Conservation (phyloP, 2,329 filamentous ascomycete species). For the Orbilia quercus region DNA sequence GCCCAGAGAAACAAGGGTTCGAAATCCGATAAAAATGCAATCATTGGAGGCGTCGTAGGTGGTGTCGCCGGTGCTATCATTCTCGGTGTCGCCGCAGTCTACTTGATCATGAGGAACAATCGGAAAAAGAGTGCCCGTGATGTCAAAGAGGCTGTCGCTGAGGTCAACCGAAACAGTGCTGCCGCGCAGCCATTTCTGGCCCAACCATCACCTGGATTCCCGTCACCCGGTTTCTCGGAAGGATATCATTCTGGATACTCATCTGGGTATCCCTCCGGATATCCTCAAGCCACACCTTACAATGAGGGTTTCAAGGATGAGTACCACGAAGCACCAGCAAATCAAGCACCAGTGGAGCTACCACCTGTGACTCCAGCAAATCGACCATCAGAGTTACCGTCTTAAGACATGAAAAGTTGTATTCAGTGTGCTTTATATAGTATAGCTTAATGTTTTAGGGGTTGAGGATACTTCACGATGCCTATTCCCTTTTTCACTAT, state of each 20-base stretch:
- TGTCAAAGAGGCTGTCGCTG: slow-evolving; percentile 47
- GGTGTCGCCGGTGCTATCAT: slow-evolving; percentile 46
- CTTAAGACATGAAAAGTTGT: background rate
- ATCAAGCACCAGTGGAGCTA: slow-evolving; percentile 32
- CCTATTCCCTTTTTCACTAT: no score
- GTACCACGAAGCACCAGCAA: slow-evolving; percentile 29
- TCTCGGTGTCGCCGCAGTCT: slow-evolving; percentile 31
- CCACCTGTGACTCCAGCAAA: background rate
- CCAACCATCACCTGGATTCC: slow-evolving; percentile 47
- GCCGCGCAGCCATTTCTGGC: slow-evolving; percentile 37
- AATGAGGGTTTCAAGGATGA: slow-evolving; percentile 34
- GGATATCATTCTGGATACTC: slow-evolving; percentile 29
- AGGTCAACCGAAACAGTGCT: slow-evolving; percentile 41
- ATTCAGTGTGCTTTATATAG: background rate
- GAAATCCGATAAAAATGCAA: slow-evolving; percentile 36
- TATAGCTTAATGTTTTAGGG: no score
- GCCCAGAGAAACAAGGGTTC: slow-evolving; percentile 28
- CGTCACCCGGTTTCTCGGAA: slow-evolving; percentile 27
- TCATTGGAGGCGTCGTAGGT: slow-evolving; percentile 53
- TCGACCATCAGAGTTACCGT: slow-evolving; percentile 25
- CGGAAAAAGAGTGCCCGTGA: slow-evolving; percentile 46
- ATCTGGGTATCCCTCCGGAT: background rate
- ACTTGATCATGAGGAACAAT: slow-evolving; percentile 50
- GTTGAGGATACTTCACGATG: no score
- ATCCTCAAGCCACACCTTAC: background rate